Evolutionary conservation across 2,329 filamentous ascomycete genomes (phyloP).

Genomic region (Cladosporium sp.): DNA sequence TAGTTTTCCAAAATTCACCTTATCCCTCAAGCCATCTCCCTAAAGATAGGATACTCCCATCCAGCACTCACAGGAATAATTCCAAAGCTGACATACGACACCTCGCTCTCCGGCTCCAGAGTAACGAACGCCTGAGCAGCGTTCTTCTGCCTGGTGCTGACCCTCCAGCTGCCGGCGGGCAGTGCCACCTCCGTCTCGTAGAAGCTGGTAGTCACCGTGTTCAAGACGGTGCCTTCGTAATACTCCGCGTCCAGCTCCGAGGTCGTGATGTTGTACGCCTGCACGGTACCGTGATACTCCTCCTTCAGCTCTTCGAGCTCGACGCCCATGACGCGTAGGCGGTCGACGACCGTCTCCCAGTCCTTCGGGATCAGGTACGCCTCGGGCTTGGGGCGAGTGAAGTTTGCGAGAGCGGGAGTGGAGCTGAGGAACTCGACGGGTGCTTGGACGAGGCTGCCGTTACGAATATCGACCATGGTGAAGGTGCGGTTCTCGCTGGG

Average conservation of each 20-base stretch:
- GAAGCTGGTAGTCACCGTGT: conserved; percentile 28
- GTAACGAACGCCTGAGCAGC: conserved; percentile 32
- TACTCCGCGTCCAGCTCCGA: conserved; percentile 25
- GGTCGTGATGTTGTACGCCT: conserved; percentile 31
- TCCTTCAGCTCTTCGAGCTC: conserved; percentile 27
- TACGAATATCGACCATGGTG: conserved; percentile 30
- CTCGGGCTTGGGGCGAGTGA: conserved; percentile 28
- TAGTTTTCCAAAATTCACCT: too few relatives aligned
- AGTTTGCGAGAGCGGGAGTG: conserved; percentile 31
- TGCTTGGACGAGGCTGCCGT: conserved; percentile 28
- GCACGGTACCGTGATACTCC: conserved; percentile 26
- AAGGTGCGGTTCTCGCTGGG: conserved; percentile 23
- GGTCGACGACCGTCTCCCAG: conserved; percentile 31
- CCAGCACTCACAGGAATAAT: conserved; percentile 24
- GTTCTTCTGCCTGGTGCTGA: conserved; percentile 33
- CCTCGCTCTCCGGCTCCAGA: conserved; percentile 34
- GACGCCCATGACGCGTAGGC: conserved; percentile 29
- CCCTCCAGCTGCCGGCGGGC: conserved; percentile 30
- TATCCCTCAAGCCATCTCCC: conserved; percentile 2
- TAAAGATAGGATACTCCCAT: conserved; percentile 21
- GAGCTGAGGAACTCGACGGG: conserved; percentile 31
- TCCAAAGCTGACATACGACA: conserved; percentile 33
- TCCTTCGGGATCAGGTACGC: conserved; percentile 33
- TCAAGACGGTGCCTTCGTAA: conserved; percentile 31
- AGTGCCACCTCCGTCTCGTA: conserved; percentile 23